Percentiles rank a stretch among this genome's conserved stretches.
Conservation (phyloP, 1,139 yeast species). For the Candida pseudoviswanathii region DNA sequence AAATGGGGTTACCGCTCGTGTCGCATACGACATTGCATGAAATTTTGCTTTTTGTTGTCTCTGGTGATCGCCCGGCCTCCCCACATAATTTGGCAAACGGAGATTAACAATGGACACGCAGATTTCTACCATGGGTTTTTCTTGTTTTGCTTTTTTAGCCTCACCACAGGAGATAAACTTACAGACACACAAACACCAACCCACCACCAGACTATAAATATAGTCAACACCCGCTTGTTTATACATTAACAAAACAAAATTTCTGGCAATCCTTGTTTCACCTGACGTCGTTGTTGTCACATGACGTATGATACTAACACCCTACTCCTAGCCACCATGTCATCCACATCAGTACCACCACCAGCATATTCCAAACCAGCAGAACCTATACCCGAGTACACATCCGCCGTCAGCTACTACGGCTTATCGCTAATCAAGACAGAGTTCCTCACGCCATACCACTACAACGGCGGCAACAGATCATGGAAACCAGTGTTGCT, state of each 20-base stretch:
- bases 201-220: too few species aligned
- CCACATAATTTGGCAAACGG: too few species aligned
- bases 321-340: background rate
- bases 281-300: too few species aligned
- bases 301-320: too few species aligned
- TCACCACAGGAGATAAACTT: background rate
- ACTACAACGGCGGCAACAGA: conserved; percentile 27
- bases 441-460: conserved; percentile 44
- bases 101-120: background rate
- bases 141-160: background rate
- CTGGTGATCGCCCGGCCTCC: too few species aligned
- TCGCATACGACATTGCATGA: too few species aligned
- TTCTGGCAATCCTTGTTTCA: too few species aligned
- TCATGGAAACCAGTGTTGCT: conserved; percentile 52
- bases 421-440: conserved; percentile 39
- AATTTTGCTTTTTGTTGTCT: too few species aligned
- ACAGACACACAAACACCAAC: too few species aligned
- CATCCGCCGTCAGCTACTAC: conserved; percentile 34
- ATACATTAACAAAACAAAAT: too few species aligned
- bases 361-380: conserved; percentile 22
- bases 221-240: too few species aligned
- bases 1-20: background rate
- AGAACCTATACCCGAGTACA: conserved; percentile 35
- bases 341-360: conserved; percentile 2
- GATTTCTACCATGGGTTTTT: background rate